Evolutionary conservation across 805 yeast species (phyloP).

Genomic region (Barnettozyma botsteinii): DNA sequence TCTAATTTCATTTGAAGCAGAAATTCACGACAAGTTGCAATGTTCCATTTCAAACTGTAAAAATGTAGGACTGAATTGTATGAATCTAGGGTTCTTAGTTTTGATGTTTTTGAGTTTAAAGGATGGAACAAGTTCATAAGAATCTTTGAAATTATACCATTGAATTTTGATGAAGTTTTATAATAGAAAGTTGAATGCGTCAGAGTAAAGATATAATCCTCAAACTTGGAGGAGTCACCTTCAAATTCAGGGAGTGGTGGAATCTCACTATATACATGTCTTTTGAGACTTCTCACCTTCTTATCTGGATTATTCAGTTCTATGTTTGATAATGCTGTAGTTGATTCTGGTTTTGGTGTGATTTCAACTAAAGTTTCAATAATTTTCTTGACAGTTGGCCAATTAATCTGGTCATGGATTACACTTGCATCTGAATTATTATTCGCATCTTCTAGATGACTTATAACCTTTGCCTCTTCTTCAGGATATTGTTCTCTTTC

Average conservation of each 20-base stretch:
- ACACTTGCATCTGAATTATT: conserved; percentile 7
- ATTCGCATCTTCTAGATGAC: conserved; percentile 6
- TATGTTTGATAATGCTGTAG: conserved; percentile 12
- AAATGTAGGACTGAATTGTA: conserved; percentile 36
- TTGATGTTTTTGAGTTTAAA: conserved; percentile 28
- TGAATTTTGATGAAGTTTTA: conserved; percentile 31
- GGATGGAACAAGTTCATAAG: conserved; percentile 36
- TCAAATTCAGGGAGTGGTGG: conserved; percentile 32
- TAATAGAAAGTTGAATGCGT: conserved; percentile 33
- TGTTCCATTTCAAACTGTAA: conserved; percentile 33
- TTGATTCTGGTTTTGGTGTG: conserved; percentile 20
- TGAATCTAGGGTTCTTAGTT: conserved; percentile 26
- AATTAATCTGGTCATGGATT: conserved; percentile 16
- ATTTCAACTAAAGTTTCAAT: conserved; percentile 21
- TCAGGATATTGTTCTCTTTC: conserved; percentile 11
- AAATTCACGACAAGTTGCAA: conserved; percentile 35
- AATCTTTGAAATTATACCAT: conserved; percentile 34
- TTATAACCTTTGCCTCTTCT: conserved; percentile 13
- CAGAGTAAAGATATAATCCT: conserved; percentile 29
- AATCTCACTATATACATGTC: conserved; percentile 26
- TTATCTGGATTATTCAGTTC: conserved; percentile 4
- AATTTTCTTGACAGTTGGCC: conserved; percentile 17
- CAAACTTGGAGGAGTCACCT: conserved; percentile 24
- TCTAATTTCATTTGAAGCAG: conserved; percentile 36
- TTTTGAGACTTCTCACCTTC: conserved; percentile 8